Percentiles rank a stretch among this genome's conserved stretches.
phyloP scores from a whole-genome alignment of 1,284 basidiomycete species.

The Irpex sp. region DNA sequence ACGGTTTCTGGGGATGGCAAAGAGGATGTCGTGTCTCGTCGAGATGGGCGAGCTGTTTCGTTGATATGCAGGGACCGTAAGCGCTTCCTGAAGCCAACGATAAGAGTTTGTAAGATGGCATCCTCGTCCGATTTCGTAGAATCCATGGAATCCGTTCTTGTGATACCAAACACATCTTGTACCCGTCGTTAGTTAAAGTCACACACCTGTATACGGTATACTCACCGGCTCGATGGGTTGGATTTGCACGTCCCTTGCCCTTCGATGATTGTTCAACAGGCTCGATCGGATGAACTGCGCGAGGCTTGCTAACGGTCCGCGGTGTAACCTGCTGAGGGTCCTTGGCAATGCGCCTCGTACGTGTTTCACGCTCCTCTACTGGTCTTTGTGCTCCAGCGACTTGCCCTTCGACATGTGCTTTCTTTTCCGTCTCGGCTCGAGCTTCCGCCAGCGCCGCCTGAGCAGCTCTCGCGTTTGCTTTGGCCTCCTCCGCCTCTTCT shows the following conservation, averaged over 20 bases:
- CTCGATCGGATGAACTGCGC: neutral
- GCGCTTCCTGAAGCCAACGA: slow-evolving; percentile 46
- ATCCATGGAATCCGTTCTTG: slow-evolving; percentile 30
- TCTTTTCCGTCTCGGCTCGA: slow-evolving; percentile 20
- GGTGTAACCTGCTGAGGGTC: neutral
- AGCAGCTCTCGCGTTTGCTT: slow-evolving; percentile 2
- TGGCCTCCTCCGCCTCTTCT: slow-evolving; percentile 18
- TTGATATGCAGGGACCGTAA: slow-evolving; percentile 60
- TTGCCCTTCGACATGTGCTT: slow-evolving; percentile 32
- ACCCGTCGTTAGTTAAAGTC: slow-evolving; percentile 25
- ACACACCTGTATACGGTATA: neutral
- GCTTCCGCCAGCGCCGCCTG: slow-evolving; percentile 13
- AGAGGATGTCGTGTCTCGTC: slow-evolving; percentile 34
- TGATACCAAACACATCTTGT: slow-evolving; percentile 56
- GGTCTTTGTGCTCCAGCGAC: slow-evolving; percentile 20
- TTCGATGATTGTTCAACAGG: neutral
- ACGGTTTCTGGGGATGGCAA: slow-evolving; percentile 52
- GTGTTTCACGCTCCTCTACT: neutral
- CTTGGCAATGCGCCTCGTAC: neutral
- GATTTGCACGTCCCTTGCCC: neutral
- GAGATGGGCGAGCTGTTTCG: slow-evolving; percentile 43
- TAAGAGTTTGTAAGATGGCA: slow-evolving; percentile 25
- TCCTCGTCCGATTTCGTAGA: slow-evolving; percentile 21
- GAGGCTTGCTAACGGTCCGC: neutral
- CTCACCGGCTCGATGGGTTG: slow-evolving; percentile 24